Conservation (phyloP, 352 stramenopile species). For the Globisporangium parvum region DNA sequence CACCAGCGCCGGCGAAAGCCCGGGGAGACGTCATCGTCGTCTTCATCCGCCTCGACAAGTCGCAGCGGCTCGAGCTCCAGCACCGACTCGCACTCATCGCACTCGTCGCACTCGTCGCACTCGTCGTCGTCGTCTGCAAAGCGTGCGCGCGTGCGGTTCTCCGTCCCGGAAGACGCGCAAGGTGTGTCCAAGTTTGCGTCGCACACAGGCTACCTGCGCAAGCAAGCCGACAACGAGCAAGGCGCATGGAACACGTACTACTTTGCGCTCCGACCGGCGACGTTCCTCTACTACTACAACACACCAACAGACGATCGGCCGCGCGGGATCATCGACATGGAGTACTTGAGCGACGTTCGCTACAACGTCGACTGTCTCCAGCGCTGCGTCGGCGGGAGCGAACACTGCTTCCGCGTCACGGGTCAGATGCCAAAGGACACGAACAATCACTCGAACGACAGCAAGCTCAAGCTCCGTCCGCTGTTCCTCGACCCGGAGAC, state of each 20-base stretch:
- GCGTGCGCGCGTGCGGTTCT: slow-evolving; percentile 51
- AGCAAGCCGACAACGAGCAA: slow-evolving; percentile 76
- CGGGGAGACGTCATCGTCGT: neutral
- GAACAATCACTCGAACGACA: slow-evolving; percentile 9
- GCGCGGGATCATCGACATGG: slow-evolving; percentile 70
- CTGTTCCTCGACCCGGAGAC: slow-evolving; percentile 63
- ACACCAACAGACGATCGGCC: slow-evolving; percentile 49
- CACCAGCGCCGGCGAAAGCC: neutral
- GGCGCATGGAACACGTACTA: slow-evolving; percentile 78
- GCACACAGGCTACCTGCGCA: slow-evolving; percentile 55
- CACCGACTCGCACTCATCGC: neutral
- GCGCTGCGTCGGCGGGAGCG: slow-evolving; percentile 51
- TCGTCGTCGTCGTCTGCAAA: slow-evolving; percentile 20
- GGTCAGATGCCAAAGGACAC: slow-evolving; percentile 42
- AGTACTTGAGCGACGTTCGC: slow-evolving; percentile 72
- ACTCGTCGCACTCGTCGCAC: neutral
- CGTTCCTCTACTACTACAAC: slow-evolving; percentile 86
- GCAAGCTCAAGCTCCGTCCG: slow-evolving; percentile 43
- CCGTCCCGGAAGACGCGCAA: slow-evolving; percentile 34
- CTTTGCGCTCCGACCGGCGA: slow-evolving; percentile 69
- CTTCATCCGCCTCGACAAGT: neutral
- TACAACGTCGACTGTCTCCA: slow-evolving; percentile 73
- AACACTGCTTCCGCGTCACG: slow-evolving; percentile 67
- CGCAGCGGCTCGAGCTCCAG: neutral
- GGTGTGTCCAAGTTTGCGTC: slow-evolving; percentile 39